A percentile compares a stretch with the other conserved stretches of the same genome.
Conservation (phyloP, 2,329 filamentous ascomycete species). For the Fusarium sp. region DNA sequence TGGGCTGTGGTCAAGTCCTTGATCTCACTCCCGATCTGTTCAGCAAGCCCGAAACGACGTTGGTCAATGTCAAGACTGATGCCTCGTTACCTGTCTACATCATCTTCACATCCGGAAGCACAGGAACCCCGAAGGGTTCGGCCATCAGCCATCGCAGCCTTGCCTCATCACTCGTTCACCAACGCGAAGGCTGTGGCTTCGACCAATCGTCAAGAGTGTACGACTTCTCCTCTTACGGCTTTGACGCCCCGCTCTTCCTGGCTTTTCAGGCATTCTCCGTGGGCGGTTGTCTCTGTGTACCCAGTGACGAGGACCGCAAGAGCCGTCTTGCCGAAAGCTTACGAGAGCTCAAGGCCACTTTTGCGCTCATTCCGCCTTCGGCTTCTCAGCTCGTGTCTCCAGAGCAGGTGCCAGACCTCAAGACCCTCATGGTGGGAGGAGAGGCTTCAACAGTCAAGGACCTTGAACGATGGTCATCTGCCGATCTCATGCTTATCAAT, state of each 20-base stretch:
- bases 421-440: slow-evolving; percentile 5
- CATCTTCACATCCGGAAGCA: slow-evolving; percentile 69
- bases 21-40: neutral
- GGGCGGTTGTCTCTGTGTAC: slow-evolving; percentile 55
- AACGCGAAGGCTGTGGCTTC: neutral
- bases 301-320: slow-evolving; percentile 51
- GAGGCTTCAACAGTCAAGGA: slow-evolving; percentile 5
- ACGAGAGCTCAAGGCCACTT: neutral
- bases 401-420: neutral
- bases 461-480: slow-evolving; percentile 1
- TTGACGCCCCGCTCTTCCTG: slow-evolving; percentile 52
- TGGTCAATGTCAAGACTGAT: neutral
- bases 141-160: slow-evolving; percentile 42
- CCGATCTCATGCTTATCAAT: slow-evolving; percentile 4
- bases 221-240: slow-evolving; percentile 51
- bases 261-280: slow-evolving; percentile 51
- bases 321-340: neutral
- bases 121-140: slow-evolving; percentile 66
- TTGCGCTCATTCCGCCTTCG: neutral
- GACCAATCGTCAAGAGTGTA: neutral
- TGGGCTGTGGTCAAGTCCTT: neutral
- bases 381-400: neutral
- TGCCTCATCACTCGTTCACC: slow-evolving; percentile 5
- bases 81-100: slow-evolving; percentile 43
- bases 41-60: neutral